Evolutionary conservation across 2,329 filamentous ascomycete species (phyloP), one percentile per base, ranked within the genome.

Genomic region (Tolypocladium endophyticum): DNA sequence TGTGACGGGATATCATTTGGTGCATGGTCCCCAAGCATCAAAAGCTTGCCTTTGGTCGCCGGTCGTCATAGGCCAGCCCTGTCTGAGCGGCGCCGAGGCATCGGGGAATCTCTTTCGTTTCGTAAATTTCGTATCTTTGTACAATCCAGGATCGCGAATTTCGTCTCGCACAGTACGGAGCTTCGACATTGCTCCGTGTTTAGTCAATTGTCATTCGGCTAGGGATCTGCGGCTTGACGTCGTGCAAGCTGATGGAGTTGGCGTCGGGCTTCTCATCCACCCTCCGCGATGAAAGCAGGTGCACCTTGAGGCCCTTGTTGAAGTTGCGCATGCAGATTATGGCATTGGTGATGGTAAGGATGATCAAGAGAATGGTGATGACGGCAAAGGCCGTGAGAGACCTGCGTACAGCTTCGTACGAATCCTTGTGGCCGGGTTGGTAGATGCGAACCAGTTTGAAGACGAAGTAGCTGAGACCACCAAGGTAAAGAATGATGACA

Each of bases 401-500:
- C 69, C 88, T 89, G 62, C 88, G 85, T 43, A 94, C 93, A 5
- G 93, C 87, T 57, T 80, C 72, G 77, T 97, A 99, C 64, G 85
- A 80, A 1, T 71, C 59, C 57, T 71, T 72, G 66, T 85, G 83
- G 52, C 72, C 72, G 14, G 83, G 77, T 66, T 88, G 85, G 75
- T 96, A 99, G 85, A 99, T 99, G 71, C 94, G 90, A 61, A 94
- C 88, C 59, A 99, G 85, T 81, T 99, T 99, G 84, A 97, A 99
- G 71, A 96, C 83, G 79, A 99, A 99, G 78, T 97, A 99, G 60
- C 87, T 90, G 64, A 97, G 83, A 45, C 87, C 93, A 63, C 88
- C 91, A 64, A 96, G 87, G 76, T 96, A 97, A 60, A 97, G 82
- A 58, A 92, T 77, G 67, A 97, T 93, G 70, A 91, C 86, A 65